Conservation (phyloP, 78 protist species). For the Polysphondylium violaceum region DNA sequence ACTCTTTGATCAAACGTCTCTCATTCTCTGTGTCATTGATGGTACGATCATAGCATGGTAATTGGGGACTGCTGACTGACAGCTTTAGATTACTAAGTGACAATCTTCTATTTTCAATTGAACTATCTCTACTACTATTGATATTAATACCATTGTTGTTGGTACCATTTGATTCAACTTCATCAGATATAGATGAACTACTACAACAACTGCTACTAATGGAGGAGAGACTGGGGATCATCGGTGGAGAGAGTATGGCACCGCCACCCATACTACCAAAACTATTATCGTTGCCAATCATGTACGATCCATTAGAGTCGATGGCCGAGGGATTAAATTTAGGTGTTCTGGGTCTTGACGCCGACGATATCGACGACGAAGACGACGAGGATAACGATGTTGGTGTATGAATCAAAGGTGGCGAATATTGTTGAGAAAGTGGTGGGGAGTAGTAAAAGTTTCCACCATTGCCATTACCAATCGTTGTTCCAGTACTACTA, state of each 20-base stretch:
- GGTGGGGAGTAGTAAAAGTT: too few species aligned
- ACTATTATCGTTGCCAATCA: background rate
- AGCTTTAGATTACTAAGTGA: background rate
- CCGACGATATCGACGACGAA: background rate
- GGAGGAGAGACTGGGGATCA: background rate
- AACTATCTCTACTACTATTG: background rate
- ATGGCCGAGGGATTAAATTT: background rate
- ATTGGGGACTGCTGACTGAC: slow-evolving; percentile 18
- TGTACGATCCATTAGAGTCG: background rate
- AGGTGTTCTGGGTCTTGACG: background rate
- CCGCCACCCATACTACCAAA: background rate
- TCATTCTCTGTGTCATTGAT: background rate
- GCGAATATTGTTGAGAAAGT: too few species aligned
- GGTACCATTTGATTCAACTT: too few species aligned
- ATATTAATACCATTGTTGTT: too few species aligned
- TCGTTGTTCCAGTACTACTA: too few species aligned
- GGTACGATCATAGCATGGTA: background rate
- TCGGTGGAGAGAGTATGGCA: background rate
- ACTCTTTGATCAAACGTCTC: background rate
- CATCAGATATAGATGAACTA: too few species aligned
- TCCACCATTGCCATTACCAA: too few species aligned
- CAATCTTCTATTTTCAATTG: too few species aligned
- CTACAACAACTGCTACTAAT: background rate
- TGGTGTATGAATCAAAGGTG: too few species aligned
- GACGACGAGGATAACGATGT: background rate